Evolutionary conservation across 2,329 filamentous ascomycete species (phyloP), one percentile per base, ranked within the genome.

Genomic region (Dactylellina leptospora): DNA sequence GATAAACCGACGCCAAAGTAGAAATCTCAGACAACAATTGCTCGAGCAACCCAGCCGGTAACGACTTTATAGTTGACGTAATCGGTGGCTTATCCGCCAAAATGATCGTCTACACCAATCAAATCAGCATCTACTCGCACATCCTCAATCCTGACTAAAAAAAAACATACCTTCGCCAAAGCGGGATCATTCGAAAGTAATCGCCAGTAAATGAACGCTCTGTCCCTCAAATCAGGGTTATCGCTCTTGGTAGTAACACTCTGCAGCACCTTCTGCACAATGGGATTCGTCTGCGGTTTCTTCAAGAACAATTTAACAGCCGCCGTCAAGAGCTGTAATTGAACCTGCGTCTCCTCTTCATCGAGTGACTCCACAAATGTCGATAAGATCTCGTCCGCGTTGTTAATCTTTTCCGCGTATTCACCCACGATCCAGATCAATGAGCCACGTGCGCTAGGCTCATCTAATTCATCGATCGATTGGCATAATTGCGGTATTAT

Each of bases 371-470:
- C 95, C 10, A 97, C 93, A 78, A 99, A 99, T 16, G 90, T 88
- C 56, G 88, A 85, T 69, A 99, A 81, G 74, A 99, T 97, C 76
- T 97, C 92, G 74, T 93, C 92, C n/a, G 95, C 95, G 77, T 99
- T 97, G 82, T 87, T 96, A 78, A 99, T 99, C 84, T 99, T 99
- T 83, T 99, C 95, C 0, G 95, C 95, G 79, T 99, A 99, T 80
- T 99, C 95, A 76, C 95, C 95, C 4, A 99, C 93, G 76, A 99
- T 97, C 95, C 95, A 99, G 78, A 99, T 97, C 70, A 99, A 83
- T 20, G 93, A 90, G 1, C 90, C 93, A 77, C 95, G 85, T 4
- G 95, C 95, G 77, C 92, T 89, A 0, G 93, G 93, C 80, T 99
- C 95, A 78, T 99, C 95, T 75, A 99, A 81, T 76, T 99, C 95